Base-by-base conservation (phyloP, 805 yeast species). In the Kodamaea kakaduensis region DNA sequence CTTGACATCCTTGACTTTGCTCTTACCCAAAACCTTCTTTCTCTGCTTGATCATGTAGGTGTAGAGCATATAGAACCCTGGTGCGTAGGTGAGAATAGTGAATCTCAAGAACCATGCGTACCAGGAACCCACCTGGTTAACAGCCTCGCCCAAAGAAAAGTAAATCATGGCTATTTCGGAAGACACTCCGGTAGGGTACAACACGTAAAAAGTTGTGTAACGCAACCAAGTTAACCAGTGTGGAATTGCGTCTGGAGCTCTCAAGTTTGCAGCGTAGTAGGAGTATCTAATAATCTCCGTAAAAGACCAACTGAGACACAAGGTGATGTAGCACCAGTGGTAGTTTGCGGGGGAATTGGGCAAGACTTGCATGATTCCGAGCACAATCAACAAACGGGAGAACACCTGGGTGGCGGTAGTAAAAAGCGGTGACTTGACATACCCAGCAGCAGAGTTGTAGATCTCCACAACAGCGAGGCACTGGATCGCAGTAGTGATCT, bases 111-210 rank as follows among this genome's bases (percentile, higher is more conserved):
- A 58, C 53, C 71, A 68, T 26, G 78, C 73, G 59, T 75, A 78
- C 61, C 68, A 58, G 0, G 45, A 42, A 4, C 83, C 81, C 33
- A 69, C 67, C 20, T 50, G 71, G 31, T 46, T 44, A 34, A 64
- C 71, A n/a, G 96, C 95, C 31, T 73, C 76, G n/a, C 70, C 73
- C 34, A 90, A 67, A 0, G 96, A 79, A 37, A 77, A 59, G 60
- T 76, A 81, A 40, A 86, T 71, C 61, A 87, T 75, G 22, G 69
- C 51, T 41, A 84, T 68, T 58, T 93, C 98, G 42, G 90, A 78
- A 2, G 84, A 75, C n/a, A 89, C 96, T 3, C 98, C 98, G 14
- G 83, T 59, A 13, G 98, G 98, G 53, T 93, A 93, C 45, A 93
- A 67, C 2, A 86, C 75, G 46, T 75, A 73, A 60, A 93, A 93